These are phyloP conservation scores for Prunus armeniaca DNA, from an alignment of 306 rosid genomes.

Conservation along the genomic window DNA sequence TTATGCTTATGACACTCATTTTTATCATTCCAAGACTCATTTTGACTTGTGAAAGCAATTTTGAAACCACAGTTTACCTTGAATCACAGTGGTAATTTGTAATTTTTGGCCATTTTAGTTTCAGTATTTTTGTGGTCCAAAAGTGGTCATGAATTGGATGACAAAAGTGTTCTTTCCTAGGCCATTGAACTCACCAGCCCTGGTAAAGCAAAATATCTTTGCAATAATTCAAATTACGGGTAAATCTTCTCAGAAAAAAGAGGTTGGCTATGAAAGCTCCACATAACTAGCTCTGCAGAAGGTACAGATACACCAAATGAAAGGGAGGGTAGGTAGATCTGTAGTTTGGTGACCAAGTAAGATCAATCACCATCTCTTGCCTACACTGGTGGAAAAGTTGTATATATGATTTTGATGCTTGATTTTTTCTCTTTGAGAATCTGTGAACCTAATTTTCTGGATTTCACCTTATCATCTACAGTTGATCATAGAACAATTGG, in stretches of 20 bases:
- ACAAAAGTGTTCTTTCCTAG: neutral
- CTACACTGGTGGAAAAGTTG: neutral
- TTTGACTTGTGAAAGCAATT: neutral
- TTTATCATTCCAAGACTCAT: neutral
- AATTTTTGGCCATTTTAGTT: neutral
- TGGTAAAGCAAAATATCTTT: neutral
- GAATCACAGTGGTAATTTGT: no score
- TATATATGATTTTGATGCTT: neutral
- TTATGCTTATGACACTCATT: no score
- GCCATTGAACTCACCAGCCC: neutral
- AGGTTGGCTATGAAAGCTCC: slow-evolving; percentile 16
- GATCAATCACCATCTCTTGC: slow-evolving; percentile 20
- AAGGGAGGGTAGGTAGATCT: neutral
- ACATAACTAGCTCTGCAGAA: neutral
- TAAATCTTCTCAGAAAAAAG: neutral
- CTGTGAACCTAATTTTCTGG: neutral
- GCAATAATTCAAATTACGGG: neutral
- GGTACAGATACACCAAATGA: neutral
- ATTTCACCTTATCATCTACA: neutral
- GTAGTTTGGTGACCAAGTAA: neutral
- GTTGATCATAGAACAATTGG: neutral
- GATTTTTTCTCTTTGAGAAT: neutral
- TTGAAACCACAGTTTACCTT: no score
- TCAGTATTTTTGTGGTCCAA: slow-evolving; percentile 11
- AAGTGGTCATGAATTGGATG: neutral